Conservation (phyloP, 768 basidiomycete genomes). For the Leucogyrophana mollusca region DNA sequence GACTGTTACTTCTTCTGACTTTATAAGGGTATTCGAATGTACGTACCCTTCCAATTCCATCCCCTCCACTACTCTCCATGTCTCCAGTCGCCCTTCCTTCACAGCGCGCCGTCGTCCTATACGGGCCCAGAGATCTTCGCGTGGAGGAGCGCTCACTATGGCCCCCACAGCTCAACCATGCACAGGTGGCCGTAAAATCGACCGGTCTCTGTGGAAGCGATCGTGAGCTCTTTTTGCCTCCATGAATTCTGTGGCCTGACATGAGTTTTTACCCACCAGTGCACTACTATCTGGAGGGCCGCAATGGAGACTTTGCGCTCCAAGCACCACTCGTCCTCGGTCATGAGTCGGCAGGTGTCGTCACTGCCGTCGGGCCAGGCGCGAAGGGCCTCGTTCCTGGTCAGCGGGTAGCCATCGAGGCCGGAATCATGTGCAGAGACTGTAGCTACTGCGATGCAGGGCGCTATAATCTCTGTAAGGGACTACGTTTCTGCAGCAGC, state of each 20-base stretch:
- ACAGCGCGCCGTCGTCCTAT: slow-evolving; percentile 76
- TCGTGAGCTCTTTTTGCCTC: slow-evolving; percentile 40
- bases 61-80: slow-evolving; percentile 29
- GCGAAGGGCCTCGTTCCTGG: slow-evolving; percentile 66
- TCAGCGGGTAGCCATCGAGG: slow-evolving; percentile 91
- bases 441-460: slow-evolving; percentile 71
- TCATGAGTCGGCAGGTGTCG: slow-evolving; percentile 87
- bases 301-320: slow-evolving; percentile 91
- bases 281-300: slow-evolving; percentile 86
- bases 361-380: slow-evolving; percentile 79
- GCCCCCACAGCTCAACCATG: slow-evolving; percentile 70
- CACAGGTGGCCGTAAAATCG: slow-evolving; percentile 73
- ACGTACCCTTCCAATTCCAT: slow-evolving; percentile 19
- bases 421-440: slow-evolving; percentile 82
- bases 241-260: slow-evolving; percentile 4
- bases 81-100: slow-evolving; percentile 49
- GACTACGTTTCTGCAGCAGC: slow-evolving; percentile 85
- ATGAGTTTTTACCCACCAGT: slow-evolving; percentile 42
- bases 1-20: slow-evolving; percentile 27
- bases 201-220: slow-evolving; percentile 94
- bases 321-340: slow-evolving; percentile 87
- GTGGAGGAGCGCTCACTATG: slow-evolving; percentile 71
- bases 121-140: slow-evolving; percentile 81
- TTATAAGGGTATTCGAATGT: slow-evolving; percentile 32
- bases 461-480: slow-evolving; percentile 91